Percentiles rank a stretch among this genome's conserved stretches.
Conservation (phyloP, 1,139 yeast genomes). For the Saccharomyces pastorianus region DNA sequence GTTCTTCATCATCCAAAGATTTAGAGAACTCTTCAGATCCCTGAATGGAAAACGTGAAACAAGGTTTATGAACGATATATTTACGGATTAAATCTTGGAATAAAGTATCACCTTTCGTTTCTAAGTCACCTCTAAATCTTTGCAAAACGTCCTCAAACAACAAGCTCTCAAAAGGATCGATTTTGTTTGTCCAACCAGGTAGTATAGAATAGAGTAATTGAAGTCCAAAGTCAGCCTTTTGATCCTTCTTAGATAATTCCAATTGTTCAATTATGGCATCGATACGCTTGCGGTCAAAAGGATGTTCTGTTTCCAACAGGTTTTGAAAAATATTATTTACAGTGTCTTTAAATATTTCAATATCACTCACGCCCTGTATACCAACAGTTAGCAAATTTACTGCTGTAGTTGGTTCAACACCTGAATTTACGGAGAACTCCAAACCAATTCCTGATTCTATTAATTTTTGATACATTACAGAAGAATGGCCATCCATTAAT, state of each 20-base stretch:
- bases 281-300: slow-evolving; percentile 55
- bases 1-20: slow-evolving; percentile 48
- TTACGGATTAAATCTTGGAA: slow-evolving; percentile 51
- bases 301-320: slow-evolving; percentile 33
- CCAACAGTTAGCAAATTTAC: slow-evolving; percentile 78
- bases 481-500: slow-evolving; percentile 83
- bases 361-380: slow-evolving; percentile 61
- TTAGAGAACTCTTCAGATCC: slow-evolving; percentile 53
- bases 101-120: slow-evolving; percentile 45
- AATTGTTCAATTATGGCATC: slow-evolving; percentile 84
- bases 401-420: slow-evolving; percentile 77
- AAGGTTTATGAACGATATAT: slow-evolving; percentile 46
- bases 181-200: slow-evolving; percentile 77
- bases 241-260: slow-evolving; percentile 76
- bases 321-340: slow-evolving; percentile 42
- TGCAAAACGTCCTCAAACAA: slow-evolving; percentile 55
- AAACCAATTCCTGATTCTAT: slow-evolving; percentile 81
- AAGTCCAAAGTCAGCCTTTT: slow-evolving; percentile 86
- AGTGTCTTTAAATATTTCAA: slow-evolving; percentile 39
- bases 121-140: slow-evolving; percentile 55
- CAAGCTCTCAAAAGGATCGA: slow-evolving; percentile 59
- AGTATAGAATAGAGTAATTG: slow-evolving; percentile 63
- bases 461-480: slow-evolving; percentile 76
- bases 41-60: slow-evolving; percentile 66
- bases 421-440: slow-evolving; percentile 83